Base-by-base conservation (phyloP, 768 basidiomycete genomes). In the Pisolithus tinctorius region DNA sequence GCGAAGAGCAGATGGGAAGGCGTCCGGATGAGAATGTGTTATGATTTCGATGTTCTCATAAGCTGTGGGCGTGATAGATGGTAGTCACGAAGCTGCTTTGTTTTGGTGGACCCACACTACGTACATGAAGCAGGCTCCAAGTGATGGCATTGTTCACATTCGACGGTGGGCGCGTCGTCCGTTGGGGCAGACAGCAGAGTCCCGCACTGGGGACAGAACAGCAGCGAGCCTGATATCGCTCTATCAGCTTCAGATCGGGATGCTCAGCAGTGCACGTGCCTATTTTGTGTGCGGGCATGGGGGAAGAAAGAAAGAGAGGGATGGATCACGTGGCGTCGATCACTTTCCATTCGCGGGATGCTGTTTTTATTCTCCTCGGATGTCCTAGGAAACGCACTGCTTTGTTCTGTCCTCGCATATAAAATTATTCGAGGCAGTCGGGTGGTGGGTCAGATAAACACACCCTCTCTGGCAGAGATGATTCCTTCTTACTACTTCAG, bases 201-300 rank as follows among this genome's bases (percentile, higher is more conserved):
- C 13, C 93, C 93, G 58, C 96, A 99, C 53, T 82, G 76, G 1
- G 92, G 91, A 70, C 96, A 99, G 71, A 99, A 98, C 38, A 98
- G 74, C 25, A 98, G 75, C 1, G 93, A 94, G 48, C 95, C 96
- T 87, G 60, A 11, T 48, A 36, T 25, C 43, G 43, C 52, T 42
- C 14, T 47, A 34, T 40, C 16, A n/a, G 7, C 9, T 49, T 36
- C 13, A 40, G 16, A 37, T 48, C 31, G 25, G 8, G 25, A 26
- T 36, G 26, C 27, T 48, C 4, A 47, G 23, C 9, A 27, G 29
- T 40, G 30, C 25, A 62, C 74, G 48, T 52, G 72, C 78, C 78
- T 44, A 79, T 76, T 63, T 77, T 78, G 59, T 78, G 70, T 26
- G 77, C 73, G n/a, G 59, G 60, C 16, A 56, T 52, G 65, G 39